Base-by-base conservation (phyloP, 495 filamentous ascomycete species). In the Aspergillus ostianus region DNA sequence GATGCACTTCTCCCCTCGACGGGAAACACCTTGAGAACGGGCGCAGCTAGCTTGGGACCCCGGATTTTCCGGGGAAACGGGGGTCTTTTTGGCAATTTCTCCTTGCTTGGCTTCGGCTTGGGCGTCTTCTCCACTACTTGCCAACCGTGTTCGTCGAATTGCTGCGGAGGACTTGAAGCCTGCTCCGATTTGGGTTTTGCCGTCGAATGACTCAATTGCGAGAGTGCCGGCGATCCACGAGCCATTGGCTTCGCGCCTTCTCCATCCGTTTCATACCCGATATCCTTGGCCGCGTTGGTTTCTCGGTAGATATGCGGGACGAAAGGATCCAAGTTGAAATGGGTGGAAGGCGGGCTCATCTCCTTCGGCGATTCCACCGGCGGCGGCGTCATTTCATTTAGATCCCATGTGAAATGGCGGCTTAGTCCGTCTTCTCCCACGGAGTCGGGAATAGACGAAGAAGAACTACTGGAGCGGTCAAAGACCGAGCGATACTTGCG, bases 391-490 rank as follows among this genome's bases (percentile, higher is more conserved):
- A 63, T 51, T 30, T 76, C 76, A 27, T 61, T 71, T 52, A 64
- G 70, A 41, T 71, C 68, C 60, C 67, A 72, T 0, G 75, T 79
- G 7, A 69, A 66, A 18, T 68, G 66, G 6, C 74, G 73, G 2
- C 73, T 73, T 7, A 61, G 46, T 19, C 69, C 67, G 55, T 78
- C 69, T 26, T 77, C 71, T 15, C 68, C 57, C 0, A 72, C 70
- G 0, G 75, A 81, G 10, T 73, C 74, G 0, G 74, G 76, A 8
- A 71, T 67, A 5, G 73, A 76, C 7, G 80, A 81, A 0, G 87
- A 89, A 8, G 82, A 81, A 68, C 86, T 89, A 57, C 85, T 90
- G 2, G 85, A 83, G 19, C 86, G 79, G 66, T 91, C 87, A 62
- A 92, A 92, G 5, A 92, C 86, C 0, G 89, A 91, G 4, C 82